Percentiles rank a stretch among this genome's conserved stretches.
phyloP scores from a whole-genome alignment of 352 stramenopile genomes.

The Thalassiosira mediterranea region DNA sequence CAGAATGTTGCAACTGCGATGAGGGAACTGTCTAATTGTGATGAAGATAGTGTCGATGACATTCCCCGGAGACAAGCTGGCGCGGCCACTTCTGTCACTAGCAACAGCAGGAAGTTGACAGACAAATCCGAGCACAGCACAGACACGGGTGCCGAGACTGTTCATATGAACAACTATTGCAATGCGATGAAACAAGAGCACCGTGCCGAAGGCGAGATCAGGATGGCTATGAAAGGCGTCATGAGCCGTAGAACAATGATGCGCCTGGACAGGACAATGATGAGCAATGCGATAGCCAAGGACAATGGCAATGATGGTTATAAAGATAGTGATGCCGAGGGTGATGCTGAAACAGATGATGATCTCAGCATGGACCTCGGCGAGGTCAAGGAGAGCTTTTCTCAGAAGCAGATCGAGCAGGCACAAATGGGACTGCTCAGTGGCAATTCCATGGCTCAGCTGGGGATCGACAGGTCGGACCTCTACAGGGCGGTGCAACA shows the following conservation, averaged over 20 bases:
- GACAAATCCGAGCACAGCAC: too few species aligned
- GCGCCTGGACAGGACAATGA: too few species aligned
- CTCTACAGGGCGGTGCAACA: conserved; percentile 5
- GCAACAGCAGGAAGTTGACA: too few species aligned
- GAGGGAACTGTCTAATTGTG: too few species aligned
- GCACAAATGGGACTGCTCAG: conserved; percentile 8
- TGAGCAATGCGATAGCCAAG: neutral
- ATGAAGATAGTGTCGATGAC: too few species aligned
- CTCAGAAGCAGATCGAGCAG: conserved; percentile 7
- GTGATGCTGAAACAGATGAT: neutral
- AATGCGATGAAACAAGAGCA: conserved; percentile 1
- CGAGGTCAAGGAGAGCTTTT: neutral
- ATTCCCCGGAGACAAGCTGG: too few species aligned
- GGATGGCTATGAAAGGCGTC: conserved; percentile 11
- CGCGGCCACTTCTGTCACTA: too few species aligned
- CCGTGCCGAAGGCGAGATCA: conserved; percentile 6
- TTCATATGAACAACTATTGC: too few species aligned
- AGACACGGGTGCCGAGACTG: too few species aligned
- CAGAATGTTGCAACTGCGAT: too few species aligned
- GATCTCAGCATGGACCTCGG: conserved; percentile 2
- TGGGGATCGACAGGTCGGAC: conserved; percentile 11
- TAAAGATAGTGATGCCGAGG: neutral
- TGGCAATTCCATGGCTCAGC: neutral
- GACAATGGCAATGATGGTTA: neutral
- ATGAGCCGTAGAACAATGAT: conserved; percentile 10